Conservation (phyloP, 805 yeast genomes). For the Kuraishia borneana region DNA sequence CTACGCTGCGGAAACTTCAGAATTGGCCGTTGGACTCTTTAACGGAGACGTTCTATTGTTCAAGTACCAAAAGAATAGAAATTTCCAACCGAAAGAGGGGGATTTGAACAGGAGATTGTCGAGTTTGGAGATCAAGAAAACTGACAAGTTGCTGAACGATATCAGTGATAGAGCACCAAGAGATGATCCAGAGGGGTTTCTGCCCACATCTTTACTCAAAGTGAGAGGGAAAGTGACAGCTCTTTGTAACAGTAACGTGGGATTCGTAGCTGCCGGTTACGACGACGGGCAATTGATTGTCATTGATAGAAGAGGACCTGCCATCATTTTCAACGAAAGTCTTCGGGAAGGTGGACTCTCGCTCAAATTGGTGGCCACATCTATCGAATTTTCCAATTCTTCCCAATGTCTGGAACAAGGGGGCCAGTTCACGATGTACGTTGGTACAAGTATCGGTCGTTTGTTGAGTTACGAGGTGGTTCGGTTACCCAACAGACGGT, state of each 20-base stretch:
- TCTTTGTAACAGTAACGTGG: slow-evolving; percentile 59
- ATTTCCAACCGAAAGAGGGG: slow-evolving; percentile 23
- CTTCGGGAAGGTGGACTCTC: slow-evolving; percentile 17
- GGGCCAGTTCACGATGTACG: slow-evolving; percentile 60
- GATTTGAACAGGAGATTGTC: slow-evolving; percentile 13
- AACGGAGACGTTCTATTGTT: slow-evolving; percentile 70
- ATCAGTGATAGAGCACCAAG: slow-evolving; percentile 43
- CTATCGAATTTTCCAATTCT: slow-evolving; percentile 65
- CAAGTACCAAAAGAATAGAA: slow-evolving; percentile 49
- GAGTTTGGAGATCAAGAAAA: slow-evolving; percentile 13
- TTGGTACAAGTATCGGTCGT: slow-evolving; percentile 74
- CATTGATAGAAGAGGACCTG: slow-evolving; percentile 65
- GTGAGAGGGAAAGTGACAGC: slow-evolving; percentile 43
- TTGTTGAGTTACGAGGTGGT: slow-evolving; percentile 46
- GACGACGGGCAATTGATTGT: slow-evolving; percentile 64
- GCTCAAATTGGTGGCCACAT: slow-evolving; percentile 30
- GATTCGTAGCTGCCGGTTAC: slow-evolving; percentile 77
- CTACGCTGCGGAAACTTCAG: slow-evolving; percentile 69
- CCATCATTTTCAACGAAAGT: slow-evolving; percentile 29
- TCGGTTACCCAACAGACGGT: slow-evolving; percentile 44
- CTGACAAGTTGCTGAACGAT: slow-evolving; percentile 25
- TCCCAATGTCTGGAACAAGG: slow-evolving; percentile 54
- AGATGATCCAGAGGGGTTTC: slow-evolving; percentile 43
- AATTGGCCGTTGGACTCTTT: slow-evolving; percentile 55
- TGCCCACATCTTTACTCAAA: slow-evolving; percentile 43